Base-by-base conservation (phyloP, 768 basidiomycete genomes). In the Phaeotremella skinneri region DNA sequence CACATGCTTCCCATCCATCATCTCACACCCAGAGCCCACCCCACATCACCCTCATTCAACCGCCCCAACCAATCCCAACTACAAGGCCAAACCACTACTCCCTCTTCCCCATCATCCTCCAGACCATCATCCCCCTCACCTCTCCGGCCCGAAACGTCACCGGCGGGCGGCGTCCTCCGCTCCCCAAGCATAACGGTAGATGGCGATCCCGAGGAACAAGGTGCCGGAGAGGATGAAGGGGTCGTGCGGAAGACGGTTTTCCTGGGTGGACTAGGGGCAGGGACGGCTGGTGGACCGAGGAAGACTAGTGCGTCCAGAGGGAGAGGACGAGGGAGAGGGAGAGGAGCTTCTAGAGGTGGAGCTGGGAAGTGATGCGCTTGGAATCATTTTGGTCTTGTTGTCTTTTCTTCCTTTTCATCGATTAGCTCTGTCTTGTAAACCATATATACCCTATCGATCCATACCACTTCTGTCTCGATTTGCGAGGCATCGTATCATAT, bases 231-330 rank as follows among this genome's bases (percentile, higher is more conserved):
- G 11, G 57, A 59, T 23, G 62, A 51, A n/a, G 62, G 42, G 20
- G 63, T 64, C 11, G 55, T 64, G 13, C 54, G 57, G 52, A 64
- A 64, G 34, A 52, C 30, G 7, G 21, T 64, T 26, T 64, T 64
- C 43, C 43, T 45, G 6, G 43, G 43, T 45, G 43, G 43, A 14
- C 34, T 37, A 17, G 34, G 34, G 7, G 34, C 34, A 17, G 43
- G 43, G 7, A 41, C 51, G 41, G 52, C 45, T 42, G 37, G 39
- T 29, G 47, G 47, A 37, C 47, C 43, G n/a, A 30, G 39, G 16
- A 30, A 39, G 9, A 50, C 30, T 26, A 32, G 48, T 17, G 11
- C 25, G 13, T 53, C 53, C 3, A 56, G 49, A 31, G 52, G 51
- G 17, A 59, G 42, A 37, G 47, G 31, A 26, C 37, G 61, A 47